phyloP scores from a whole-genome alignment of 306 rosid species.

The Quercus alba region DNA sequence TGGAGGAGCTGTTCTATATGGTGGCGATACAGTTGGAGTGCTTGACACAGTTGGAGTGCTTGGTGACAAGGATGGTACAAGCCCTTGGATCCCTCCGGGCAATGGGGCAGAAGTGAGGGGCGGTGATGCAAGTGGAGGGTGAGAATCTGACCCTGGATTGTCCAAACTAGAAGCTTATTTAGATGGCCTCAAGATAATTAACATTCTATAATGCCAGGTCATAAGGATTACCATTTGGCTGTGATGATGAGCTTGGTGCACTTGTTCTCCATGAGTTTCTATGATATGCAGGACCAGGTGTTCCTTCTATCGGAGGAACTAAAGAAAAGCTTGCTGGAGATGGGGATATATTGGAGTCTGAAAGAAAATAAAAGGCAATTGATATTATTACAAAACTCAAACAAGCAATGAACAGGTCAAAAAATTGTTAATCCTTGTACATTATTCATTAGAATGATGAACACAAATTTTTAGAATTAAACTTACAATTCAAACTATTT shows the following conservation, averaged over 20 bases:
- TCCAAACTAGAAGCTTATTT: slow-evolving; percentile 23
- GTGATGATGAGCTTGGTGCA: slow-evolving; percentile 45
- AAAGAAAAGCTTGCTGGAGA: slow-evolving; percentile 42
- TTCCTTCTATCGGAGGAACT: slow-evolving; percentile 41
- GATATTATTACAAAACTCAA: not conserved
- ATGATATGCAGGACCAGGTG: slow-evolving; percentile 30
- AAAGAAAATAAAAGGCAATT: slow-evolving; percentile 14
- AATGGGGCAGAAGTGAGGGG: slow-evolving; percentile 43
- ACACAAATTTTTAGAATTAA: not conserved
- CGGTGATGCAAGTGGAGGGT: slow-evolving; percentile 38
- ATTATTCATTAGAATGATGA: not conserved
- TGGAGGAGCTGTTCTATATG: slow-evolving; percentile 30
- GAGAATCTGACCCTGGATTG: slow-evolving; percentile 49
- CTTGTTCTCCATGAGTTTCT: slow-evolving; percentile 36
- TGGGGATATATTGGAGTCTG: slow-evolving; percentile 51
- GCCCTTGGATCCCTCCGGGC: slow-evolving; percentile 29
- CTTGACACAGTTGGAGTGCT: not conserved
- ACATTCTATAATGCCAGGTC: slow-evolving; percentile 5
- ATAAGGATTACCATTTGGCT: slow-evolving; percentile 49
- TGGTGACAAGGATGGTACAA: slow-evolving; percentile 43
- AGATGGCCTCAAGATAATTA: slow-evolving; percentile 10
- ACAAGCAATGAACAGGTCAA: slow-evolving; percentile 13
- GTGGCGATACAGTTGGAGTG: slow-evolving; percentile 26
- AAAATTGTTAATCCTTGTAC: not conserved
- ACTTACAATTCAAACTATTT: not conserved